Evolutionary conservation across 129 eudicot species (phyloP).

Genomic region (Flaveria sonorensis): DNA sequence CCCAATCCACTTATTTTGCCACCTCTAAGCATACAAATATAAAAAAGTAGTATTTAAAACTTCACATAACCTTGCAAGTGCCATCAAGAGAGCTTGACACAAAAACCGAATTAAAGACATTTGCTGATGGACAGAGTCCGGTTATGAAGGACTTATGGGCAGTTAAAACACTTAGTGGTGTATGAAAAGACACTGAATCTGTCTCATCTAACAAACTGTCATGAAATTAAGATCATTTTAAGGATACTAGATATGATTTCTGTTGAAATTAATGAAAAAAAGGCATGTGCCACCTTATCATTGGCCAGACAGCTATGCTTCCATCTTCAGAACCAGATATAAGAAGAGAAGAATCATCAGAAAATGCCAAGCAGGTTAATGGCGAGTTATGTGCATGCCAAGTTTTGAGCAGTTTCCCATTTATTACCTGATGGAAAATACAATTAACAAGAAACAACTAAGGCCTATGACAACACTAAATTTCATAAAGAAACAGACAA

Average conservation of each 20-base stretch:
- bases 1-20: constrained; percentile 9
- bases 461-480: background rate
- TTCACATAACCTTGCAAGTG: constrained; percentile 51
- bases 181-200: constrained; percentile 22
- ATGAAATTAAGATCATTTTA: background rate
- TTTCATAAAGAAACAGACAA: background rate
- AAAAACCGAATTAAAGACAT: constrained; percentile 31
- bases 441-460: constrained; percentile 2
- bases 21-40: constrained; percentile 12
- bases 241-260: background rate
- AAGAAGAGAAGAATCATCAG: constrained; percentile 50
- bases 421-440: constrained; percentile 33
- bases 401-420: constrained; percentile 45
- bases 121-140: constrained; percentile 38
- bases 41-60: background rate
- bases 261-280: background rate
- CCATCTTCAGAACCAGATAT: constrained; percentile 61
- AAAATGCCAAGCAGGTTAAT: constrained; percentile 45
- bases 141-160: constrained; percentile 51
- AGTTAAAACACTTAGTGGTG: constrained; percentile 37
- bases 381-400: constrained; percentile 49
- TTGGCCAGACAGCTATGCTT: constrained; percentile 43
- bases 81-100: constrained; percentile 60
- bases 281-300: constrained; percentile 38
- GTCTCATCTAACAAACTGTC: constrained; percentile 45